Percentiles rank a stretch among this genome's conserved stretches.
Conservation (phyloP, 2,329 filamentous ascomycete species). For the Aspergillus neotritici region DNA sequence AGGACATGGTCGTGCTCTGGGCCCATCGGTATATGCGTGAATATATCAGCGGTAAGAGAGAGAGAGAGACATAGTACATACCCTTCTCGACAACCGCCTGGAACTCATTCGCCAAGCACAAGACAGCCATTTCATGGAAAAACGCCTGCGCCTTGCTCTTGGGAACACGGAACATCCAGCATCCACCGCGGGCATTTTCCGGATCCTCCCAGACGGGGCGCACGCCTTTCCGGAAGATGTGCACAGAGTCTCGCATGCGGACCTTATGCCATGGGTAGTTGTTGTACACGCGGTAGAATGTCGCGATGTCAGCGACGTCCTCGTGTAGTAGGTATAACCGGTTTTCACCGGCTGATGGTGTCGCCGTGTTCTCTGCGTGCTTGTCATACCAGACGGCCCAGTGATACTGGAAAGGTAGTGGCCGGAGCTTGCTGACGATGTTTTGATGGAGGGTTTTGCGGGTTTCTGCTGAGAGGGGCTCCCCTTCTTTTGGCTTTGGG, state of each 20-base stretch:
- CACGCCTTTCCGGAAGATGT: constrained; percentile 74
- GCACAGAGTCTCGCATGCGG: constrained; percentile 70
- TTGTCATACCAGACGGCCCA: constrained; percentile 47
- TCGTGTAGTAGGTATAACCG: constrained; percentile 36
- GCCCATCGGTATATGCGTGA: background rate
- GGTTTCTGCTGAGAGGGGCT: constrained; percentile 11
- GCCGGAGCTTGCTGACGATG: constrained; percentile 42
- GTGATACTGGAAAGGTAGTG: constrained; percentile 43
- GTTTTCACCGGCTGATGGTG: constrained; percentile 23
- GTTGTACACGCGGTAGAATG: constrained; percentile 75
- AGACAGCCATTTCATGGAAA: constrained; percentile 33
- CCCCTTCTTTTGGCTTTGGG: constrained; percentile 12
- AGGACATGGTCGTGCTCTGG: constrained; percentile 77
- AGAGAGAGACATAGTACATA: constrained; percentile 46
- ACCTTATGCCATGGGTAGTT: constrained; percentile 72
- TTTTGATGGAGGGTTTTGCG: constrained; percentile 38
- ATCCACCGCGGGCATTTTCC: constrained; percentile 76
- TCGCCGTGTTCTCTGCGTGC: constrained; percentile 20
- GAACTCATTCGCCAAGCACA: constrained; percentile 36
- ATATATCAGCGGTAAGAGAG: background rate
- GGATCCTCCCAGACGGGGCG: constrained; percentile 78
- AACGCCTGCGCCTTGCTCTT: constrained; percentile 60
- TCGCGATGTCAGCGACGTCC: constrained; percentile 39
- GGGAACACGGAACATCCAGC: constrained; percentile 86
- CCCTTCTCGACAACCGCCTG: constrained; percentile 68